A percentile compares a stretch with the other conserved stretches of the same genome.
Conservation (phyloP, 163 green algal genomes). For the Picocystis sp. region DNA sequence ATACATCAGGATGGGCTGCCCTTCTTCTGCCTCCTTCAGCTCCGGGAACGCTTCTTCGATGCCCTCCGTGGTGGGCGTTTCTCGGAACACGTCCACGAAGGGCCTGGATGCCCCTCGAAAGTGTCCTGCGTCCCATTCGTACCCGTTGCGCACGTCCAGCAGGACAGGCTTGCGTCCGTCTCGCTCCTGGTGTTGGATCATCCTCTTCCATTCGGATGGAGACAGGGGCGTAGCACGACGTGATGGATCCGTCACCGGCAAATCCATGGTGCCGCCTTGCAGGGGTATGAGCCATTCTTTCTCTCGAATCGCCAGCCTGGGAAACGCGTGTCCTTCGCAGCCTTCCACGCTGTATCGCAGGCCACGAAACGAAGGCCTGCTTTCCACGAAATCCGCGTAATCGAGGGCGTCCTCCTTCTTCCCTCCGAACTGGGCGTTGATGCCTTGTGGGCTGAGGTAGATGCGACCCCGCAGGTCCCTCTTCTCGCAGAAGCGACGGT, state of each 20-base stretch:
- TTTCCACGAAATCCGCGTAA: slow-evolving; percentile 63
- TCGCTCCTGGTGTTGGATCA: slow-evolving; percentile 27
- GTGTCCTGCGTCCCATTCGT: slow-evolving; percentile 97
- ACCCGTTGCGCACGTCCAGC: slow-evolving; percentile 89
- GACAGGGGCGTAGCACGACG: slow-evolving; percentile 47
- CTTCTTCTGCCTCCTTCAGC: slow-evolving; percentile 10
- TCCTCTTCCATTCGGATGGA: slow-evolving; percentile 56
- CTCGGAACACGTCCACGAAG: slow-evolving; percentile 51
- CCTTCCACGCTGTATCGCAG: slow-evolving; percentile 33
- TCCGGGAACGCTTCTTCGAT: slow-evolving; percentile 8
- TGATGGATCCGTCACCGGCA: slow-evolving; percentile 21
- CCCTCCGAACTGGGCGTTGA: slow-evolving; percentile 90
- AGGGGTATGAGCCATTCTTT: slow-evolving; percentile 22
- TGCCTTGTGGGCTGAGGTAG: slow-evolving; percentile 82
- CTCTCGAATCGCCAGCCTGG: slow-evolving; percentile 45
- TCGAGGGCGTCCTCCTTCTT: slow-evolving; percentile 31
- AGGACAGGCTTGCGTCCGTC: slow-evolving; percentile 38
- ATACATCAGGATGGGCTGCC: slow-evolving; percentile 66
- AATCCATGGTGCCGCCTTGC: slow-evolving; percentile 9
- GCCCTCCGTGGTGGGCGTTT: slow-evolving; percentile 46
- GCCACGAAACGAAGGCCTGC: slow-evolving; percentile 41
- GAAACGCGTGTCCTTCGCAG: slow-evolving; percentile 54
- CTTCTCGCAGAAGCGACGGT: slow-evolving; percentile 1
- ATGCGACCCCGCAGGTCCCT: slow-evolving; percentile 70
- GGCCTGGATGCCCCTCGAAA: slow-evolving; percentile 54